Evolutionary conservation across 305 asterid species (phyloP).

Genomic region (Petunia hybrid): DNA sequence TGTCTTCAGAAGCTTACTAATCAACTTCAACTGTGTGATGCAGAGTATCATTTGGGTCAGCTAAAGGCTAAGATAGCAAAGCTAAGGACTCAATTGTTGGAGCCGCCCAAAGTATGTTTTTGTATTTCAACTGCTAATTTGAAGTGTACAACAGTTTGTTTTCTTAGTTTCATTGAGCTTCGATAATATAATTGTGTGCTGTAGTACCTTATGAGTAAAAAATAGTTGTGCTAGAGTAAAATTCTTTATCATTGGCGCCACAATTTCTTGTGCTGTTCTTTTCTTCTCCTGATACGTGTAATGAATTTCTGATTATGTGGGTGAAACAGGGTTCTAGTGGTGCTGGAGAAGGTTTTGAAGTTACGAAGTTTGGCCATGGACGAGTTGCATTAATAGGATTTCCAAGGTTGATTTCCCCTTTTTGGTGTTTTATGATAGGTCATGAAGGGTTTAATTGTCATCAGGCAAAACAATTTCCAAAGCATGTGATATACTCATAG

Average conservation of each 20-base stretch:
- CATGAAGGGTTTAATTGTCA: neutral
- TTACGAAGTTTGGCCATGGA: constrained; percentile 94
- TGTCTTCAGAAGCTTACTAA: constrained; percentile 16
- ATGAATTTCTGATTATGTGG: constrained; percentile 29
- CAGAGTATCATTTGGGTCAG: constrained; percentile 99
- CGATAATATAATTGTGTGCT: neutral
- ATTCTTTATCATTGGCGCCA: neutral
- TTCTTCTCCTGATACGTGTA: constrained; percentile 30
- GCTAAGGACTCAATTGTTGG: constrained; percentile 96
- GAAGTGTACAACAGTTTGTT: constrained; percentile 3
- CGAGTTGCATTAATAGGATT: constrained; percentile 98
- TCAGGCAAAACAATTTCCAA: neutral
- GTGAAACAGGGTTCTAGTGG: constrained; percentile 89
- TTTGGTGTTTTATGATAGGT: constrained; percentile 16
- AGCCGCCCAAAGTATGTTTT: constrained; percentile 89
- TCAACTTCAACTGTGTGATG: constrained; percentile 15
- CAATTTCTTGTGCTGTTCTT: constrained; percentile 20
- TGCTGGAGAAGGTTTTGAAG: constrained; percentile 99
- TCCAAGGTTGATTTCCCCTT: constrained; percentile 75
- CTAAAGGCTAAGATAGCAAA: constrained; percentile 99
- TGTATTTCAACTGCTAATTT: constrained; percentile 13
- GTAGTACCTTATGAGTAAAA: neutral
- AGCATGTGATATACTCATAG: neutral
- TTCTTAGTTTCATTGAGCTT: constrained; percentile 8
- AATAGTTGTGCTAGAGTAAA: neutral